Evolutionary conservation across 108 stramenopile species (phyloP).

Genomic region (Parmales sp.): DNA sequence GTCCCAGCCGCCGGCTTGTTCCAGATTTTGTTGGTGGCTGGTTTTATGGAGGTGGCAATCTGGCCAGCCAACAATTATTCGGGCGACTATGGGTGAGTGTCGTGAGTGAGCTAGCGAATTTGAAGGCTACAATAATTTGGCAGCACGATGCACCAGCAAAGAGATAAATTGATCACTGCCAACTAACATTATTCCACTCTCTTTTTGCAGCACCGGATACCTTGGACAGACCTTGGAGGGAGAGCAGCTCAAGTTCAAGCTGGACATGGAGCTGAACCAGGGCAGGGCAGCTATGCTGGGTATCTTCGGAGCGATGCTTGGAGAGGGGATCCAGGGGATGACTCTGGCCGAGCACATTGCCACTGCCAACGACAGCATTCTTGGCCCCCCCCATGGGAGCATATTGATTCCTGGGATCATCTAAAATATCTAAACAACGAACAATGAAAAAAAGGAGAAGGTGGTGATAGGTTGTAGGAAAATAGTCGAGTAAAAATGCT

Average conservation of each 20-base stretch:
- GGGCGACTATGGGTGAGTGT: slow-evolving; percentile 16
- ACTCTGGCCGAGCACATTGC: slow-evolving; percentile 8
- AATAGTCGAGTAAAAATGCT: neutral
- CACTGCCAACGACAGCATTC: neutral
- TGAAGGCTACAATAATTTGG: too few relatives aligned
- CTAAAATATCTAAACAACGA: neutral
- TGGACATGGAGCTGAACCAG: slow-evolving; percentile 11
- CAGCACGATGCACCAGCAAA: too few relatives aligned
- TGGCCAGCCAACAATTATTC: slow-evolving; percentile 15
- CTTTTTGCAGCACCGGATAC: slow-evolving; percentile 48
- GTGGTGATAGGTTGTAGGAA: neutral
- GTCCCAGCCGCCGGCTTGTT: slow-evolving; percentile 11
- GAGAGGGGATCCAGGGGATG: slow-evolving; percentile 5
- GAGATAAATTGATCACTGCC: too few relatives aligned
- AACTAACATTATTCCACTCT: too few relatives aligned
- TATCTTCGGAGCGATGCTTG: neutral
- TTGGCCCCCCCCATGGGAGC: neutral
- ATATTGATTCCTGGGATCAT: neutral
- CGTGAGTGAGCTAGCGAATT: too few relatives aligned
- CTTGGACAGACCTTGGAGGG: slow-evolving; percentile 25
- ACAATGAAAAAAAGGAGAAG: neutral
- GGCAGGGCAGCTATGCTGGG: slow-evolving; percentile 5
- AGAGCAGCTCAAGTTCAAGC: neutral
- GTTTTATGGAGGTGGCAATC: slow-evolving; percentile 6
- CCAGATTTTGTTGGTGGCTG: slow-evolving; percentile 4